Evolutionary conservation across 192 early-diverging fungal genomes (phyloP).

Genomic region (Entomortierella chlamydospora): DNA sequence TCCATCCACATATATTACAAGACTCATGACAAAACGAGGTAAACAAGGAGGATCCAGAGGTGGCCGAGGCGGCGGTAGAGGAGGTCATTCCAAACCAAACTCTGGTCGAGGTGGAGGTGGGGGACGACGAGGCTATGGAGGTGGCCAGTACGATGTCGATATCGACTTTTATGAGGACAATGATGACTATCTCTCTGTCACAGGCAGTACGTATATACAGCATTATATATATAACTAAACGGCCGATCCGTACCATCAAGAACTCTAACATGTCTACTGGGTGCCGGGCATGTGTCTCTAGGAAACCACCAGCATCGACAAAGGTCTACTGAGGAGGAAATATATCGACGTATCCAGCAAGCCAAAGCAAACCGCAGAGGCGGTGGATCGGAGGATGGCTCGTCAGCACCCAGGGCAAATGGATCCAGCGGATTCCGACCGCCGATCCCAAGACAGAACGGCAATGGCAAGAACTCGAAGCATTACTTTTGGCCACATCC

Average conservation of each 20-base stretch:
- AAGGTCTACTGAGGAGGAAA: conserved; percentile 21
- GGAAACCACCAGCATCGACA: conserved; percentile 33
- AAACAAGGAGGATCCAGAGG: conserved; percentile 23
- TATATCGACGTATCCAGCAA: conserved; percentile 29
- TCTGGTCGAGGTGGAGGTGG: conserved; percentile 4
- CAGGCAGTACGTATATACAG: conserved; percentile 9
- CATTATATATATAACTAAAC: not conserved
- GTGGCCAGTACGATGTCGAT: conserved; percentile 4
- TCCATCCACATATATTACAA: not conserved
- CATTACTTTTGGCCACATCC: conserved; percentile 39
- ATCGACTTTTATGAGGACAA: conserved; percentile 28
- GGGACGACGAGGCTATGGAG: not conserved
- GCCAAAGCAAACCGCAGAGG: conserved; percentile 21
- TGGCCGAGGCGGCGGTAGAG: conserved; percentile 23
- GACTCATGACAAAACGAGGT: conserved; percentile 39
- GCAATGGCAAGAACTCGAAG: conserved; percentile 51
- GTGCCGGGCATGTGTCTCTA: conserved; percentile 1
- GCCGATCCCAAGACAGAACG: conserved; percentile 28
- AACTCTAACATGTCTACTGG: not conserved
- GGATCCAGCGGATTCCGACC: conserved; percentile 11
- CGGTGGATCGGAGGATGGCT: conserved; percentile 2
- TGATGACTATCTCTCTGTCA: conserved; percentile 29
- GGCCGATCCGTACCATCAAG: not conserved
- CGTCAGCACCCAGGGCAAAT: conserved; percentile 3
- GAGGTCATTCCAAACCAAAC: conserved; percentile 9